Conservation (phyloP, 176 grass and related monocot species). For the Neostapfia colusana region DNA sequence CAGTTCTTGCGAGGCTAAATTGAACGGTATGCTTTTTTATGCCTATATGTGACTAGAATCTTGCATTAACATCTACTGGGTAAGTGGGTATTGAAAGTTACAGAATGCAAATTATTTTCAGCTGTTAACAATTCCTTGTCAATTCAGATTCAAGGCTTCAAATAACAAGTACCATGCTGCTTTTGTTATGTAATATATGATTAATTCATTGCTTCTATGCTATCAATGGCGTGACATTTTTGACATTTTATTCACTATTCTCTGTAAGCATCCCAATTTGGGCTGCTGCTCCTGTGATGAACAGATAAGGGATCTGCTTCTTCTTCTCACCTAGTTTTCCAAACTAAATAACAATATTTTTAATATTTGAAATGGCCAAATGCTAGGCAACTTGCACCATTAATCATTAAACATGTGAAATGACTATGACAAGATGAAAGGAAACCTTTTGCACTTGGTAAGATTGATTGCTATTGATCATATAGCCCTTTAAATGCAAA, state of each 20-base stretch:
- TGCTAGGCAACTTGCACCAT: slow-evolving; percentile 3
- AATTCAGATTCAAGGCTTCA: background rate
- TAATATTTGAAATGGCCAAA: slow-evolving; percentile 14
- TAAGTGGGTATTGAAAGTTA: background rate
- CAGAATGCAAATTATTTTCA: background rate
- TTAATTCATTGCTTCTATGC: background rate
- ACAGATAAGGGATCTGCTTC: background rate
- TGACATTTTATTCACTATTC: slow-evolving; percentile 12
- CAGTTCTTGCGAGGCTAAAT: background rate
- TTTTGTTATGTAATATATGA: background rate
- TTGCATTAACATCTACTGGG: background rate
- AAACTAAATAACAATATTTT: background rate
- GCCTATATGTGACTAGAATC: slow-evolving; percentile 11
- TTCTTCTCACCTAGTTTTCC: background rate
- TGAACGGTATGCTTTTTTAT: slow-evolving; percentile 33
- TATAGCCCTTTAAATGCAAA: slow-evolving; percentile 30
- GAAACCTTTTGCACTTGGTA: slow-evolving; percentile 36
- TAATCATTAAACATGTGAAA: slow-evolving; percentile 40
- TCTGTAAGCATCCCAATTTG: background rate
- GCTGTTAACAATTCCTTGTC: background rate
- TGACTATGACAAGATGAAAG: background rate
- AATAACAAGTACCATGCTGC: background rate
- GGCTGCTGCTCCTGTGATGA: background rate
- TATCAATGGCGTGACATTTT: background rate
- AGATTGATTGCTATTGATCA: background rate